Evolutionary conservation across 192 early-diverging fungal genomes (phyloP), one percentile per base, ranked within the genome.

Genomic region (Podila minutissima): DNA sequence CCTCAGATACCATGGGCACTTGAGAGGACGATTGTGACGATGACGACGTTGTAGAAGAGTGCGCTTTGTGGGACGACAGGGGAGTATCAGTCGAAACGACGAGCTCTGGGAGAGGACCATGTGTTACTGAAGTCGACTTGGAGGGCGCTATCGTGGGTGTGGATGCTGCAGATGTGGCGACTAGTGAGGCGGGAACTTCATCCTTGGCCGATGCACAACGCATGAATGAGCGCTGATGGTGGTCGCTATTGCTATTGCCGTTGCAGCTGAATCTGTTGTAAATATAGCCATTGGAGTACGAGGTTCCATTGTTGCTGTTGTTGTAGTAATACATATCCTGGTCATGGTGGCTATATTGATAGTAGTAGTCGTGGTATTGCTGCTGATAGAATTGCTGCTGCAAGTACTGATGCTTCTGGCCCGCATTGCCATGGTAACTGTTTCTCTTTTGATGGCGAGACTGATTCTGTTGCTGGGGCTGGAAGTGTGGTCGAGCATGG

Each of bases 321-420:
- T 41, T 41, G 26, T 26, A 49, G 46, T 66, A 26, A 24, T 65
- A 49, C 15, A 49, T 71, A 28, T 37, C 41, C 15, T 70, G 68
- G 37, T 59, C 53, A 10, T 31, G 24, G 24, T 58, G 51, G 32
- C 24, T 31, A 51, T 71, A 48, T 4, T 71, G 69, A 28, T 59
- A 60, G 28, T 53, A 38, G 59, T 62, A 33, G 22, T 60, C 33
- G 69, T 57, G 49, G 53, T 53, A 50, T 7, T 48, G n/a, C n/a
- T 53, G 26, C 8, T 48, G n/a, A 58, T 59, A 62, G 15, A 59
- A 68, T 17, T 78, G 69, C 26, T 72, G 69, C 3, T 71, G 68
- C 41, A 60, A 64, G 26, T 66, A 50, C 29, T 65, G 74, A 31
- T 71, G 68, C 64, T 69, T 76, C 53, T 66, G 74, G 11, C 59